Evolutionary conservation across 495 filamentous ascomycete species (phyloP).

Genomic region (Penicillium egyptiacum): DNA sequence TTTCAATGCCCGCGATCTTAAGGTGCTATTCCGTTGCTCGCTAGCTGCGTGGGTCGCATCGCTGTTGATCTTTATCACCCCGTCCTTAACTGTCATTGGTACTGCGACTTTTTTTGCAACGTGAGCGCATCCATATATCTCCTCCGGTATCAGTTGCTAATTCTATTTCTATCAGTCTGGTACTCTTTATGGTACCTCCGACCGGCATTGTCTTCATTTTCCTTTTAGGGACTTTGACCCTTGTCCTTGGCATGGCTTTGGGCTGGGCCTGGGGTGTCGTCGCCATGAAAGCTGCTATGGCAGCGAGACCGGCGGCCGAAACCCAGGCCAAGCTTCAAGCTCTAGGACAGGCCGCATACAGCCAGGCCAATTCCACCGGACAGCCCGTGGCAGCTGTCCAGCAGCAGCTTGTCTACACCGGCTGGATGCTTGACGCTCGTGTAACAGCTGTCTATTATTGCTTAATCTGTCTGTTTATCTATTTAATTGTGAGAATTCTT

Average conservation of each 20-base stretch:
- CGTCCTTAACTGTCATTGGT: constrained; percentile 31
- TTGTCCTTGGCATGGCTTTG: constrained; percentile 38
- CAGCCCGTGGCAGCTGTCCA: constrained; percentile 21
- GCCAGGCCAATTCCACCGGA: constrained; percentile 38
- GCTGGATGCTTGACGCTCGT: constrained; percentile 44
- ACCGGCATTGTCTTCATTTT: constrained; percentile 41
- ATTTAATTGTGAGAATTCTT: constrained; percentile 30
- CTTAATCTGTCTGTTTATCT: constrained; percentile 39
- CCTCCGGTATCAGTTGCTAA: constrained; percentile 3
- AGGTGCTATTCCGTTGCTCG: constrained; percentile 45
- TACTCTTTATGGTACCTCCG: constrained; percentile 41
- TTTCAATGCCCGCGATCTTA: constrained; percentile 48
- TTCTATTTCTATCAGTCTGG: constrained; percentile 23
- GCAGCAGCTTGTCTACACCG: constrained; percentile 34
- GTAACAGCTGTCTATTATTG: constrained; percentile 38
- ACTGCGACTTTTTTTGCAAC: constrained; percentile 34
- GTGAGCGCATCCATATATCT: constrained; percentile 18
- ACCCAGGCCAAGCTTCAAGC: constrained; percentile 34
- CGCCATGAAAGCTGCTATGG: constrained; percentile 41
- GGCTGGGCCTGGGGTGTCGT: constrained; percentile 48
- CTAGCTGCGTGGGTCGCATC: constrained; percentile 44
- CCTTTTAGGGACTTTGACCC: constrained; percentile 34
- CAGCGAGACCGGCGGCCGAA: constrained; percentile 38
- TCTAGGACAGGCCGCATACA: constrained; percentile 33
- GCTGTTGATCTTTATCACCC: constrained; percentile 43